Conservation (phyloP, 2,329 filamentous ascomycete species). For the Polytolypa hystricis region DNA sequence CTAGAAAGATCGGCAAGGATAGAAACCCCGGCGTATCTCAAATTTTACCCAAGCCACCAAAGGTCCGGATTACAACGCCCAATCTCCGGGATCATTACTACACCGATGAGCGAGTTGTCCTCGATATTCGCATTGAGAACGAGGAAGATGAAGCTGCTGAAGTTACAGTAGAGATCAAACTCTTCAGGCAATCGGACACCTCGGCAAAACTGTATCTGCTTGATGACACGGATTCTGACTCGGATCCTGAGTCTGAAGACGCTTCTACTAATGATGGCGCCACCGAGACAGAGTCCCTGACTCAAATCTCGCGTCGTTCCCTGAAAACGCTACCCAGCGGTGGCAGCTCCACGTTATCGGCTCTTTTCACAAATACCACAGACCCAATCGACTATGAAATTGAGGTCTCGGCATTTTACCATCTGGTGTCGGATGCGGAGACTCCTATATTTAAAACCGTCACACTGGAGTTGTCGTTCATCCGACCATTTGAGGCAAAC, state of each 20-base stretch:
- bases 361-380: conserved; percentile 43
- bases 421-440: conserved; percentile 64
- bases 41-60: conserved; percentile 80
- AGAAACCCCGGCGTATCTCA: conserved; percentile 48
- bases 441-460: conserved; percentile 69
- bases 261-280: conserved; percentile 16
- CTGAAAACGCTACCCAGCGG: conserved; percentile 26
- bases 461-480: conserved; percentile 58
- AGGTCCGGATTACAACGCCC: conserved; percentile 63
- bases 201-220: conserved; percentile 38
- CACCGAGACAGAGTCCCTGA: conserved; percentile 10
- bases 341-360: conserved; percentile 20
- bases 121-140: conserved; percentile 64
- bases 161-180: conserved; percentile 56
- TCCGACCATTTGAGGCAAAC: conserved; percentile 80
- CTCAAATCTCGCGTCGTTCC: conserved; percentile 17
- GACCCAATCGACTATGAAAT: conserved; percentile 52
- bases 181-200: conserved; percentile 48
- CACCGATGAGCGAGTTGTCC: conserved; percentile 62
- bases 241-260: conserved; percentile 11
- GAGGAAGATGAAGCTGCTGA: conserved; percentile 70
- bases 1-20: conserved; percentile 33
- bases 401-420: conserved; percentile 64
- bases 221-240: conserved; percentile 21
- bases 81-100: conserved; percentile 64